A percentile compares a stretch with the other conserved stretches of the same genome.
phyloP scores from a whole-genome alignment of 1,139 yeast genomes.

The Yarrowia galli region DNA sequence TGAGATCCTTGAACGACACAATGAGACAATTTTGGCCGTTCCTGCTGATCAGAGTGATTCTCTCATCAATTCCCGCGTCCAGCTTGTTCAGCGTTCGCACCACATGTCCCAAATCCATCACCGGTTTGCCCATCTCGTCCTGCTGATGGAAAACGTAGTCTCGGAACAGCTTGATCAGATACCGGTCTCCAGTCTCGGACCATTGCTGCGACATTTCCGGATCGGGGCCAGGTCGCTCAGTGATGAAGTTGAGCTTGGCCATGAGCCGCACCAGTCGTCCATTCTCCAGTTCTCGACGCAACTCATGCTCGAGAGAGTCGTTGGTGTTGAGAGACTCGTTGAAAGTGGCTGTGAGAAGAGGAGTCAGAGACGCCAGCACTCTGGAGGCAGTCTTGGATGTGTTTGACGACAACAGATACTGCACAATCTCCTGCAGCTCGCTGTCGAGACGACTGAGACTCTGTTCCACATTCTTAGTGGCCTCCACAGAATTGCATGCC shows the following conservation, averaged over 20 bases:
- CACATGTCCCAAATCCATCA: slow-evolving; percentile 83
- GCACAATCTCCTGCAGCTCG: slow-evolving; percentile 43
- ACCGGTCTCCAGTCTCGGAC: slow-evolving; percentile 79
- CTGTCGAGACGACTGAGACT: slow-evolving; percentile 40
- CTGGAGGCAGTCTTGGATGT: slow-evolving; percentile 39
- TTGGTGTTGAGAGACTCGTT: slow-evolving; percentile 64
- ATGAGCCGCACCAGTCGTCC: slow-evolving; percentile 83
- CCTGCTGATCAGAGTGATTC: slow-evolving; percentile 61
- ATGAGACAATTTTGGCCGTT: slow-evolving; percentile 45
- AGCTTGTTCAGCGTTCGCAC: slow-evolving; percentile 80
- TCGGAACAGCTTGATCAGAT: slow-evolving; percentile 77
- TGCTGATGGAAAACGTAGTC: slow-evolving; percentile 87
- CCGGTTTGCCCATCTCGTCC: slow-evolving; percentile 78
- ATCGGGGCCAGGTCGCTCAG: slow-evolving; percentile 71
- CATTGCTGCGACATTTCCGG: slow-evolving; percentile 50
- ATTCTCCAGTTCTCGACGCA: slow-evolving; percentile 82
- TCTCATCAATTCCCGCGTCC: slow-evolving; percentile 92
- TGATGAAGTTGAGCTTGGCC: slow-evolving; percentile 78
- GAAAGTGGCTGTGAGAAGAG: slow-evolving; percentile 44
- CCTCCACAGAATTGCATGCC: slow-evolving; percentile 51
- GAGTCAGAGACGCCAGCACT: slow-evolving; percentile 44
- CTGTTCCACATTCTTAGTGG: slow-evolving; percentile 44
- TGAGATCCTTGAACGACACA: slow-evolving; percentile 56
- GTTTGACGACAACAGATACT: slow-evolving; percentile 40
- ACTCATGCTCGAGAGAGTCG: slow-evolving; percentile 72